These are phyloP conservation scores for Suillus americanus DNA, from an alignment of 768 basidiomycete genomes.

Conservation along the genomic window DNA sequence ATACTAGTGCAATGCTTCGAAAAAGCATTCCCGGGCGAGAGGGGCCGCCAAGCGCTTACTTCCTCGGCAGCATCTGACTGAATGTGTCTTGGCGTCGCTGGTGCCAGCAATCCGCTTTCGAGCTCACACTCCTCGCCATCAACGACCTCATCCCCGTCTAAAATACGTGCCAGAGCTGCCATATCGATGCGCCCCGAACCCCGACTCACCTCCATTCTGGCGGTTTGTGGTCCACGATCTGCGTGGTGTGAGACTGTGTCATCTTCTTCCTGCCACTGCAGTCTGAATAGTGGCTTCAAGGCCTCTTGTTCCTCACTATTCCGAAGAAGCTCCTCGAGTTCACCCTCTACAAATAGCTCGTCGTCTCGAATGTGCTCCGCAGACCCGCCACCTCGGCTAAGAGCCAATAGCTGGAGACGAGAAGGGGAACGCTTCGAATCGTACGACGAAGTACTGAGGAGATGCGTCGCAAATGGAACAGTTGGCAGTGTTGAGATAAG, in stretches of 20 bases:
- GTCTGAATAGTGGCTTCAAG: slow-evolving; percentile 36
- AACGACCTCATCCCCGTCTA: slow-evolving; percentile 34
- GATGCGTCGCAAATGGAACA: slow-evolving; percentile 52
- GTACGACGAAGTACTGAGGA: slow-evolving; percentile 28
- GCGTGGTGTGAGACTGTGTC: slow-evolving; percentile 25
- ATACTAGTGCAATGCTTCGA: slow-evolving; percentile 14
- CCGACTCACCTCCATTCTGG: slow-evolving; percentile 23
- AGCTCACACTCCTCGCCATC: slow-evolving; percentile 28
- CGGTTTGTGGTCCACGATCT: not conserved
- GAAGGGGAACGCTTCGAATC: slow-evolving; percentile 40
- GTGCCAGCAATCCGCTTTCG: slow-evolving; percentile 15
- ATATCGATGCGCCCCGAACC: slow-evolving; percentile 50
- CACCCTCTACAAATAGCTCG: slow-evolving; percentile 69
- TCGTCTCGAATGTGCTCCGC: slow-evolving; percentile 58
- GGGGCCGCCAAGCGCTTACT: slow-evolving; percentile 47
- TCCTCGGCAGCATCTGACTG: slow-evolving; percentile 32
- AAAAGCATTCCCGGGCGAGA: slow-evolving; percentile 32
- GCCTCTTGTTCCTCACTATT: slow-evolving; percentile 49
- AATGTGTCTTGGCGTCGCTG: slow-evolving; percentile 12
- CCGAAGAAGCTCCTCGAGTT: slow-evolving; percentile 62
- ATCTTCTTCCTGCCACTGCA: slow-evolving; percentile 36
- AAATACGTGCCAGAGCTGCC: slow-evolving; percentile 53
- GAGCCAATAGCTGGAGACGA: slow-evolving; percentile 63
- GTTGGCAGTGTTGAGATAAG: slow-evolving; percentile 39
- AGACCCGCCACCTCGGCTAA: slow-evolving; percentile 55